Percentiles rank a stretch among this genome's conserved stretches.
Conservation (phyloP, 495 filamentous ascomycete species). For the Rusavskia elegans region DNA sequence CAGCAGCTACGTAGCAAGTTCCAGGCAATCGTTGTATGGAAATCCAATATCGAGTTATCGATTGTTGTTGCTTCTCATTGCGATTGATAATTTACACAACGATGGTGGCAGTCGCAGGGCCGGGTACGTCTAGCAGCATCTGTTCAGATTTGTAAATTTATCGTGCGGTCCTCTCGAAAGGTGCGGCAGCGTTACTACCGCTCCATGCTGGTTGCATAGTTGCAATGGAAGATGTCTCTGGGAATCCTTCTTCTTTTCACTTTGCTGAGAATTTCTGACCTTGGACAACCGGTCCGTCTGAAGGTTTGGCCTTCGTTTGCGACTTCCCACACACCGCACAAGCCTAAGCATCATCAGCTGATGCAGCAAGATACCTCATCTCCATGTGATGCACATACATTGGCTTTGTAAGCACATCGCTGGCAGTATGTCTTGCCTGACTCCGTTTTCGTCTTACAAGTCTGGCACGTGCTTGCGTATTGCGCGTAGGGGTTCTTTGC, state of each 20-base stretch:
- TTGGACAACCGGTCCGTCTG: slow-evolving; percentile 35
- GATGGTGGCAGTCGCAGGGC: too few species aligned
- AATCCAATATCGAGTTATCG: too few species aligned
- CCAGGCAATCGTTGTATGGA: too few species aligned
- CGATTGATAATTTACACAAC: too few species aligned
- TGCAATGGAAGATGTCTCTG: background rate
- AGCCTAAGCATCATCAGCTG: slow-evolving; percentile 20
- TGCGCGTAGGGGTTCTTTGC: slow-evolving; percentile 57
- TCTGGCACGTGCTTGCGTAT: slow-evolving; percentile 43
- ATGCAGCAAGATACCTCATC: background rate
- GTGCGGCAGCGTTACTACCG: too few species aligned
- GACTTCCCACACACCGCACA: slow-evolving; percentile 54
- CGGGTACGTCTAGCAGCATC: too few species aligned
- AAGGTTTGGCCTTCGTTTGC: slow-evolving; percentile 29
- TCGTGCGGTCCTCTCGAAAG: too few species aligned
- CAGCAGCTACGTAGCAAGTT: too few species aligned
- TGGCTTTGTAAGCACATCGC: slow-evolving; percentile 48
- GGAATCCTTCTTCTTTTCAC: slow-evolving; percentile 17
- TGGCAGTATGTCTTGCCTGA: slow-evolving; percentile 48
- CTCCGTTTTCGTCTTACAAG: slow-evolving; percentile 50
- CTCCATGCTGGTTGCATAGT: too few species aligned
- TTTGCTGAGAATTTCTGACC: slow-evolving; percentile 53
- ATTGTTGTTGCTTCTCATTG: too few species aligned
- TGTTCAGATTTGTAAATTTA: too few species aligned
- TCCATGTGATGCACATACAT: slow-evolving; percentile 27